Percentiles rank a stretch among this genome's conserved stretches.
phyloP scores from a whole-genome alignment of 179 eudicot genomes.

The Patellifolia procumbens region DNA sequence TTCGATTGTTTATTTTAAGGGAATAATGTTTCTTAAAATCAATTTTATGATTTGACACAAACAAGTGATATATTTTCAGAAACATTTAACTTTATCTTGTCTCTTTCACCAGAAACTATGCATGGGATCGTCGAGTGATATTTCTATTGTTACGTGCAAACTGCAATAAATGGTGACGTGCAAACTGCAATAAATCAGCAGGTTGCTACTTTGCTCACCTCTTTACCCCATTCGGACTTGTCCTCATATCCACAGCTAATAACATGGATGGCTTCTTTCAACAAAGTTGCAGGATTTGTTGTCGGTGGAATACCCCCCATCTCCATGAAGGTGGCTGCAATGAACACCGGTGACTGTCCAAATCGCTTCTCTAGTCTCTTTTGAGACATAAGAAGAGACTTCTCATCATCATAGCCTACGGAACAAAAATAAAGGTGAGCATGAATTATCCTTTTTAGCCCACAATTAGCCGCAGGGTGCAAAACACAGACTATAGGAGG shows the following conservation, averaged over 20 bases:
- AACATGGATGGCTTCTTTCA: constrained; percentile 96
- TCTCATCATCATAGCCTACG: constrained; percentile 71
- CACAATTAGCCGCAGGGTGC: background rate
- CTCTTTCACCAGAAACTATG: too few species aligned
- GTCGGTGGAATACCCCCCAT: constrained; percentile 84
- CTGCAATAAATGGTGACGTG: too few species aligned
- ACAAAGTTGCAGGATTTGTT: constrained; percentile 68
- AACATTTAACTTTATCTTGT: too few species aligned
- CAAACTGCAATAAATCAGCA: too few species aligned
- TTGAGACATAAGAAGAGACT: constrained; percentile 74
- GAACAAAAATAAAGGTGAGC: constrained; percentile 1
- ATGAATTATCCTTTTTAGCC: constrained; percentile 1
- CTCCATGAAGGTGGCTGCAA: constrained; percentile 89
- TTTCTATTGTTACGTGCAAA: too few species aligned
- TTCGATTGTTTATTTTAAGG: too few species aligned
- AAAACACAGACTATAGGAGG: too few species aligned
- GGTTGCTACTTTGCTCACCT: constrained; percentile 46
- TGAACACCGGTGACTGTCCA: constrained; percentile 89
- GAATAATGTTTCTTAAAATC: too few species aligned
- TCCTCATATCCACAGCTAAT: constrained; percentile 97
- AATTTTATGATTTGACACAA: too few species aligned
- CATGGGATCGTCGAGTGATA: too few species aligned
- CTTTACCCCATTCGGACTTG: constrained; percentile 98
- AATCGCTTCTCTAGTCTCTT: constrained; percentile 88
- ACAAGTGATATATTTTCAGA: too few species aligned